A percentile compares a stretch with the other conserved stretches of the same genome.
Evolutionary conservation across 2,329 filamentous ascomycete species (phyloP).

Genomic region (Thielaviopsis punctulata): DNA sequence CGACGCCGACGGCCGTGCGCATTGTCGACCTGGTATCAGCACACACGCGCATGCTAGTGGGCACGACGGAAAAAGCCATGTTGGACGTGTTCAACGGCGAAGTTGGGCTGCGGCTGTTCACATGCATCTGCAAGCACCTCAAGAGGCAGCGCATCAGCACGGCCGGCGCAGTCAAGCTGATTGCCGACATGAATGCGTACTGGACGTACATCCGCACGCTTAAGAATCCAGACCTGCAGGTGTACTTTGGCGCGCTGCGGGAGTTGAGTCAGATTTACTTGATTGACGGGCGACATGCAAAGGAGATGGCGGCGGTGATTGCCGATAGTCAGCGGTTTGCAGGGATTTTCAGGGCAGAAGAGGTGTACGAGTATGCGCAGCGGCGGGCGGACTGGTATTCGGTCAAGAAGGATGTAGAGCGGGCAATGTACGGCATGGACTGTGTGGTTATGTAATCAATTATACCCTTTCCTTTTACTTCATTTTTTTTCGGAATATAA

Average conservation of each 20-base stretch:
- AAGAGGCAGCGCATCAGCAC: slow-evolving; percentile 89
- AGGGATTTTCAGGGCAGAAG: slow-evolving; percentile 84
- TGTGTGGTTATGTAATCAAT: slow-evolving; percentile 59
- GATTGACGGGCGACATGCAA: slow-evolving; percentile 65
- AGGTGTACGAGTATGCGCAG: slow-evolving; percentile 95
- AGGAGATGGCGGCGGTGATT: slow-evolving; percentile 89
- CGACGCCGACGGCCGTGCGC: slow-evolving; percentile 60
- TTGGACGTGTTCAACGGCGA: slow-evolving; percentile 98
- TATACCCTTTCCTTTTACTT: neutral
- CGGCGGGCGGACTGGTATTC: slow-evolving; percentile 88
- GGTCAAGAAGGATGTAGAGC: slow-evolving; percentile 75
- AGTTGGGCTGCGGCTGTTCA: slow-evolving; percentile 82
- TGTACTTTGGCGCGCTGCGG: slow-evolving; percentile 80
- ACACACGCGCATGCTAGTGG: slow-evolving; percentile 83
- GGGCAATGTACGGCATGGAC: slow-evolving; percentile 91
- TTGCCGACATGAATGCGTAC: slow-evolving; percentile 93
- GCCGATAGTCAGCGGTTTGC: slow-evolving; percentile 80
- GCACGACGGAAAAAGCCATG: slow-evolving; percentile 94
- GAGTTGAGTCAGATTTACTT: slow-evolving; percentile 93
- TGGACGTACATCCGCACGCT: slow-evolving; percentile 69
- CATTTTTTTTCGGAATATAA: neutral
- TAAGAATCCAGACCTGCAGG: slow-evolving; percentile 64
- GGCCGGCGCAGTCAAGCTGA: slow-evolving; percentile 77
- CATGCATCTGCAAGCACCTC: slow-evolving; percentile 86
- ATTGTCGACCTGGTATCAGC: slow-evolving; percentile 74